Evolutionary conservation across 345 rosid species (phyloP), one percentile per base, ranked within the genome.

Genomic region (Eutrema japonicum): DNA sequence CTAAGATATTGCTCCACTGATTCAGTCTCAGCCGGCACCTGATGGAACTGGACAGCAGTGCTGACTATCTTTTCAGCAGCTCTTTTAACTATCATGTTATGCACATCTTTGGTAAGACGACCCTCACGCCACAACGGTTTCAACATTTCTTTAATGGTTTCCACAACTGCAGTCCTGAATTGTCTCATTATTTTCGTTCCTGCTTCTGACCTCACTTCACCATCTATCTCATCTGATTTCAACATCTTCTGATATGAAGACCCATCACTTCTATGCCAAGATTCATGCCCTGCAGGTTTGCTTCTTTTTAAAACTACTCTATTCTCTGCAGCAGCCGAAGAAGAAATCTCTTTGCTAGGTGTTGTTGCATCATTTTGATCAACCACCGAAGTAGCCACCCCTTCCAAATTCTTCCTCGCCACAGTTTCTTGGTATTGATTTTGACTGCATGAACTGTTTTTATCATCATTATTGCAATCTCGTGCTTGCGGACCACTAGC

Each of bases 121-220:
- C 98, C 97, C 33, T 86, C 91, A 32, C 83, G 88, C 99, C 99
- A 95, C 32, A 78, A 53, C 38, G 99, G 99, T 82, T 86, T 88
- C 83, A 92, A 66, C 65, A 87, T 62, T 49, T 87, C 96, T 69
- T 90, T 92, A 18, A 90, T 78, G 43, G 75, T 79, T 52, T 87
- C 96, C 58, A 92, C 79, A 60, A 92, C 87, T 56, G 81, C 86
- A 66, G 78, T 74, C 60, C 89, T 85, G 69, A 92, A 88, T 52
- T 79, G 85, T 80, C 84, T 87, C 70, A 54, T 64, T 11, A 76
- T 78, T 85, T 85, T 92, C 42, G n/a, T 51, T 27, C 86, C 84
- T 46, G 58, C 84, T 49, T 83, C 81, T 74, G 78, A 78, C 77
- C 74, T 87, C 10, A 70, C 82, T 63, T 78, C 85, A 43, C 80